Percentiles rank a stretch among this genome's conserved stretches.
Conservation (phyloP, 78 protist species). For the Chrysochromulina parva region DNA sequence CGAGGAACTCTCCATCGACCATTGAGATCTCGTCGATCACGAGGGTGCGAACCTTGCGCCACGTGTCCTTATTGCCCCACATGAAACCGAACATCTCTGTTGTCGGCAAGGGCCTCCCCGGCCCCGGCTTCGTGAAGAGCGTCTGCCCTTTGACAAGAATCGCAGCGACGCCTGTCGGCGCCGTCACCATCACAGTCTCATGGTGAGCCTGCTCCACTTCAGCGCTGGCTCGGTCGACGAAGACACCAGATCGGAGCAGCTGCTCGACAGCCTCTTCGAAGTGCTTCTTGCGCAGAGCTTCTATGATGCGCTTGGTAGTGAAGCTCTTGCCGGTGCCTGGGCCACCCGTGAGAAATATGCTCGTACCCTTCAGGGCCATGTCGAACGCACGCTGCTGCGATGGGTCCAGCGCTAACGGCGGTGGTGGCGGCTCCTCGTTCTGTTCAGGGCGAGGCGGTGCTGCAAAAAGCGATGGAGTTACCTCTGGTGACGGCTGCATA, state of each 20-base stretch:
- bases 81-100: neutral
- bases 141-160: conserved; percentile 45
- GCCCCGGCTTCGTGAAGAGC: conserved; percentile 51
- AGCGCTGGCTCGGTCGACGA: too few species aligned
- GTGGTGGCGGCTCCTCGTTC: too few species aligned
- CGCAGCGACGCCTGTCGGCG: conserved; percentile 68
- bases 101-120: neutral
- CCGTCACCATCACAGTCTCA: conserved; percentile 49
- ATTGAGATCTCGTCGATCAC: conserved; percentile 85
- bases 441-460: too few species aligned
- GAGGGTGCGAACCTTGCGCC: conserved; percentile 24
- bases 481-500: too few species aligned
- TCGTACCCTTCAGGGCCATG: neutral
- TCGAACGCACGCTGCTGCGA: conserved; percentile 8
- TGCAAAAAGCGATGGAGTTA: too few species aligned
- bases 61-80: neutral
- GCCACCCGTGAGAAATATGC: conserved; percentile 38
- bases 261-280: neutral
- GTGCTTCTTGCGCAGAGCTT: conserved; percentile 6
- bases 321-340: conserved; percentile 85
- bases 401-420: neutral
- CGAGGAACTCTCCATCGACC: conserved; percentile 71
- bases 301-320: conserved; percentile 46
- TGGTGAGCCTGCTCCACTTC: too few species aligned
- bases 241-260: too few species aligned